Percentiles rank a stretch among this genome's conserved stretches.
Evolutionary conservation across 352 stramenopile genomes (phyloP).

Genomic region (Phytopythium oedochilum): DNA sequence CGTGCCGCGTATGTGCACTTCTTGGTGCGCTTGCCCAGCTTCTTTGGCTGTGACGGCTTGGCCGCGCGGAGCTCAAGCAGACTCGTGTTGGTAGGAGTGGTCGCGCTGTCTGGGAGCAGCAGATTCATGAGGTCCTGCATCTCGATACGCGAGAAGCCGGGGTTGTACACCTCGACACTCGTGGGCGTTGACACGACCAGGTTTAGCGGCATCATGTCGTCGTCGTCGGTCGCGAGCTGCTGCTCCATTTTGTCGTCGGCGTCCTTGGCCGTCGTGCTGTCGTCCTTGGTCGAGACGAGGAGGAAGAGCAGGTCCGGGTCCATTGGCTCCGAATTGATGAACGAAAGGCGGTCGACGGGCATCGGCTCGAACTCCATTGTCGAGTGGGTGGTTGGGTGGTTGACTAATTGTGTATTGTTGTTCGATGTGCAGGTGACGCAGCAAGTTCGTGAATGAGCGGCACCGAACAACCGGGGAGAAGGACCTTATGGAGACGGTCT

Average conservation of each 20-base stretch:
- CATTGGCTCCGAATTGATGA: constrained; percentile 17
- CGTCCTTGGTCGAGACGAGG: constrained; percentile 22
- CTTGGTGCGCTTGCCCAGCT: constrained; percentile 31
- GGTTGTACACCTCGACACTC: constrained; percentile 26
- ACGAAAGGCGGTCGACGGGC: not conserved
- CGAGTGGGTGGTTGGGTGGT: not conserved
- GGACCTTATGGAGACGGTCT: not conserved
- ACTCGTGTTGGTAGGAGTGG: not conserved
- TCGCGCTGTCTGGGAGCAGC: constrained; percentile 15
- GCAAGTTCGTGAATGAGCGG: constrained; percentile 3
- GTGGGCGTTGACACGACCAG: constrained; percentile 23
- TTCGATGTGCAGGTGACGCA: not conserved
- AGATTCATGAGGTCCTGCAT: constrained; percentile 35
- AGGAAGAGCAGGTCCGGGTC: constrained; percentile 26
- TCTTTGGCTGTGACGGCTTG: constrained; percentile 13
- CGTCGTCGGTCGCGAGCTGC: constrained; percentile 12
- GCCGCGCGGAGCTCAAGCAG: constrained; percentile 1
- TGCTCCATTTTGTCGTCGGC: constrained; percentile 6
- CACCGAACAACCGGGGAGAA: not conserved
- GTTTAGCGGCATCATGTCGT: constrained; percentile 32
- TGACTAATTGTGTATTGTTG: not conserved
- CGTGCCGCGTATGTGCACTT: constrained; percentile 62
- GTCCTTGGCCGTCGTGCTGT: constrained; percentile 12
- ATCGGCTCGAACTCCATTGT: constrained; percentile 5
- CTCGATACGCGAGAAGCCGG: constrained; percentile 26